Conservation (phyloP, 306 rosid genomes). For the Cucumis cinereus region DNA sequence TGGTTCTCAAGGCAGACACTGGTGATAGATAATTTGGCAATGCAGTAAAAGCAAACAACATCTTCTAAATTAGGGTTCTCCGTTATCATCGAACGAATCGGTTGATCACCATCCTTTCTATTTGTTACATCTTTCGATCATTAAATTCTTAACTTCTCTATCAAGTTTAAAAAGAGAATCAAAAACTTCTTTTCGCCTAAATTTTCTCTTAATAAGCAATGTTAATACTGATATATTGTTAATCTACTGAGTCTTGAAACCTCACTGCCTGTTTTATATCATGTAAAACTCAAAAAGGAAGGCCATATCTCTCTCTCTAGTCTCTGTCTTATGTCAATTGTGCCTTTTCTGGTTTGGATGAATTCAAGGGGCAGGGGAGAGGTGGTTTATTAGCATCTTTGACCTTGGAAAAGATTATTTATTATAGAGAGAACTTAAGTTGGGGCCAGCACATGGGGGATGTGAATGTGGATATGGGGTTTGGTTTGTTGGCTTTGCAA, state of each 20-base stretch:
- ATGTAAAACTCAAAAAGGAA: background rate
- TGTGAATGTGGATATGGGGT: conserved; percentile 4
- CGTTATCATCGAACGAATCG: background rate
- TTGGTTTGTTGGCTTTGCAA: background rate
- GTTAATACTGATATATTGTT: background rate
- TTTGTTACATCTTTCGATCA: background rate
- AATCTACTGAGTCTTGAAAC: background rate
- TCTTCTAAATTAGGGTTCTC: conserved; percentile 2
- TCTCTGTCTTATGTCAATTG: background rate
- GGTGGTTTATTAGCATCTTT: background rate
- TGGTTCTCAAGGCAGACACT: conserved; percentile 76
- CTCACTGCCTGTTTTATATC: background rate
- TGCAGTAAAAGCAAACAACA: background rate
- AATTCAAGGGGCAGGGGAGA: background rate
- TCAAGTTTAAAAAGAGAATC: conserved; percentile 2
- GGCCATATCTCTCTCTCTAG: background rate
- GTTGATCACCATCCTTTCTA: background rate
- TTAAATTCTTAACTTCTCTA: conserved; percentile 3
- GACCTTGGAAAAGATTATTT: background rate
- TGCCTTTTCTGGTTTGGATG: background rate
- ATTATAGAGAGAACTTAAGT: background rate
- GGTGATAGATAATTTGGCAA: conserved; percentile 32
- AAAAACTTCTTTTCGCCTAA: background rate
- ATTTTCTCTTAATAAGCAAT: background rate
- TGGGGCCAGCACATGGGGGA: conserved; percentile 7